These are phyloP conservation scores for Periconia macrospinosa DNA, from an alignment of 2,329 filamentous ascomycete genomes.

Conservation along the genomic window DNA sequence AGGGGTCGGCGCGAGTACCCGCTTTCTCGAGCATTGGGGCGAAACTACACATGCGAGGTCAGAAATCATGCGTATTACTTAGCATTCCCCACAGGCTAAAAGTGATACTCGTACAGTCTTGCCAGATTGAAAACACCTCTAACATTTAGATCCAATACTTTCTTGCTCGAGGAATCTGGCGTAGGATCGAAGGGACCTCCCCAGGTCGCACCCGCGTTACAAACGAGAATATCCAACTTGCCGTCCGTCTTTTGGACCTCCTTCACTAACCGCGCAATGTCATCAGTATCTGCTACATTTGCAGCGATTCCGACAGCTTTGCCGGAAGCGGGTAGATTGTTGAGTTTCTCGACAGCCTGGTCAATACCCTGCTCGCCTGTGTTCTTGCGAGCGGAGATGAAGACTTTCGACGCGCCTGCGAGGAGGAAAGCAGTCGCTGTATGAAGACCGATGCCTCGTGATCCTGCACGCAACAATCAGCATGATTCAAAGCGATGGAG, in stretches of 20 bases:
- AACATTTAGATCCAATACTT: slow-evolving; percentile 45
- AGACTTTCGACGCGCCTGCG: slow-evolving; percentile 44
- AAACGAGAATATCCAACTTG: slow-evolving; percentile 42
- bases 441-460: slow-evolving; percentile 43
- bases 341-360: slow-evolving; percentile 42
- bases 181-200: slow-evolving; percentile 42
- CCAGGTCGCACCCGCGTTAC: slow-evolving; percentile 45
- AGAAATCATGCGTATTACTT: background rate
- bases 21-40: slow-evolving; percentile 38
- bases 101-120: slow-evolving; percentile 28
- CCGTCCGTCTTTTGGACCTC: slow-evolving; percentile 34
- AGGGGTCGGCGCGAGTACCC: slow-evolving; percentile 35
- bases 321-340: slow-evolving; percentile 39
- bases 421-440: slow-evolving; percentile 44
- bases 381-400: slow-evolving; percentile 44
- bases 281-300: slow-evolving; percentile 42
- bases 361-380: slow-evolving; percentile 42
- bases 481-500: background rate
- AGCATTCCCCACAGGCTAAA: too few species aligned
- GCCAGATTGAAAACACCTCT: slow-evolving; percentile 45
- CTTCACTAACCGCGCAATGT: slow-evolving; percentile 36
- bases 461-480: slow-evolving; percentile 30
- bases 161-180: slow-evolving; percentile 39
- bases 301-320: slow-evolving; percentile 40
- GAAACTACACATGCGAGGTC: slow-evolving; percentile 24